phyloP scores from a whole-genome alignment of 805 yeast species.

The Kodamaea fukazawae region DNA sequence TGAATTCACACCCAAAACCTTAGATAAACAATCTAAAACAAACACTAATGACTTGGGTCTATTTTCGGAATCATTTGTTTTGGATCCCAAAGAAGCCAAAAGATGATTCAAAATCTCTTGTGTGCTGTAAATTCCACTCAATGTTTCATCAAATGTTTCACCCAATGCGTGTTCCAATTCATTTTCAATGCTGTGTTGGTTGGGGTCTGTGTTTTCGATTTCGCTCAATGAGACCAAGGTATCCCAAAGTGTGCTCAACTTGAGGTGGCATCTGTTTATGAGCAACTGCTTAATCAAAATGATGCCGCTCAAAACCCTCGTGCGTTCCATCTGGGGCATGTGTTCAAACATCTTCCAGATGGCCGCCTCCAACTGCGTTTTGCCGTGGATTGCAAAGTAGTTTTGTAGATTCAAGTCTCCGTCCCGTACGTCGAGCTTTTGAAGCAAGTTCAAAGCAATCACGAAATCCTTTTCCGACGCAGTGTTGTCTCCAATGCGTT shows the following conservation, averaged over 20 bases:
- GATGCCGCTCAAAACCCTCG: conserved; percentile 28
- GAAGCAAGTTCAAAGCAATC: conserved; percentile 16
- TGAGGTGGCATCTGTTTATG: conserved; percentile 22
- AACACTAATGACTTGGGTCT: conserved; percentile 15
- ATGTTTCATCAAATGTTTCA: conserved; percentile 31
- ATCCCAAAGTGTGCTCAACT: conserved; percentile 23
- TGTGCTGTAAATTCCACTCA: conserved; percentile 25
- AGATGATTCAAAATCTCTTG: conserved; percentile 18
- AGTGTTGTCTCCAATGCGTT: conserved; percentile 8
- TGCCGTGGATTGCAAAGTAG: conserved; percentile 18
- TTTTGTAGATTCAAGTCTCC: conserved; percentile 12
- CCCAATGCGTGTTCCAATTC: conserved; percentile 25
- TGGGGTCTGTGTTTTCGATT: conserved; percentile 1
- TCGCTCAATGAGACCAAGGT: conserved; percentile 21
- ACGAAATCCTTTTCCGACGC: conserved; percentile 15
- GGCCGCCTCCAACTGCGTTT: conserved; percentile 14
- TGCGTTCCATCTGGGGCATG: conserved; percentile 4
- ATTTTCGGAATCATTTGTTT: conserved; percentile 1
- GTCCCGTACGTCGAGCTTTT: conserved; percentile 12
- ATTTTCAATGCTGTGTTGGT: conserved; percentile 6
- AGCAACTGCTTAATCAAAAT: conserved; percentile 36
- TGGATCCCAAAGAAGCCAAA: conserved; percentile 13
- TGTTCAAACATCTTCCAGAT: conserved; percentile 16
- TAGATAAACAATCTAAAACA: conserved; percentile 24
- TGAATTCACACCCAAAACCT: conserved; percentile 21